Evolutionary conservation across 345 rosid species (phyloP).

Genomic region (Sisymbrium irio): DNA sequence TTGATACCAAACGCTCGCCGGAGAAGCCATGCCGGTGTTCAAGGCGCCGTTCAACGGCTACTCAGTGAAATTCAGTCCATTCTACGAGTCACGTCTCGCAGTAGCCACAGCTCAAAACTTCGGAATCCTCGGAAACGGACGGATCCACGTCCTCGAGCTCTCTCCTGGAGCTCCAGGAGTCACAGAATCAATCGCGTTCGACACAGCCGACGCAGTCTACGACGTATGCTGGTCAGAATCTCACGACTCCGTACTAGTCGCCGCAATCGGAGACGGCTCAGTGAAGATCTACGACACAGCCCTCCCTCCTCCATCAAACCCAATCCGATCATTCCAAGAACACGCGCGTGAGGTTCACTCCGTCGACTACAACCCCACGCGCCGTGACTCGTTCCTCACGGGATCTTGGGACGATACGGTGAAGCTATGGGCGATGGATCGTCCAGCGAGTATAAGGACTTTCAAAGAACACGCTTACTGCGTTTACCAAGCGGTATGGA

Average conservation of each 20-base stretch:
- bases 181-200: constrained; percentile 56
- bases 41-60: constrained; percentile 83
- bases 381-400: constrained; percentile 86
- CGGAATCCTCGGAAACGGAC: constrained; percentile 94
- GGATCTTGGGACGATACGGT: constrained; percentile 90
- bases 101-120: constrained; percentile 91
- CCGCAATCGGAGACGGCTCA: constrained; percentile 84
- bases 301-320: constrained; percentile 70
- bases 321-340: constrained; percentile 76
- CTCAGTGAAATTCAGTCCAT: constrained; percentile 88
- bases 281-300: constrained; percentile 80
- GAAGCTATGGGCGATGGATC: constrained; percentile 92
- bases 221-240: constrained; percentile 93
- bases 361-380: constrained; percentile 81
- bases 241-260: constrained; percentile 80
- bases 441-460: constrained; percentile 75
- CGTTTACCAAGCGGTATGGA: constrained; percentile 81
- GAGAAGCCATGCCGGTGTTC: constrained; percentile 65
- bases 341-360: constrained; percentile 93
- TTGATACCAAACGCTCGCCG: constrained; percentile 24
- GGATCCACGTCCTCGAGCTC: constrained; percentile 79
- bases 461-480: constrained; percentile 91
- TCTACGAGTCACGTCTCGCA: constrained; percentile 80
- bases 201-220: constrained; percentile 89
- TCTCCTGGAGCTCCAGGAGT: constrained; percentile 55